These are phyloP conservation scores for Apodospora peruviana DNA, from an alignment of 495 filamentous ascomycete species.

Conservation along the genomic window DNA sequence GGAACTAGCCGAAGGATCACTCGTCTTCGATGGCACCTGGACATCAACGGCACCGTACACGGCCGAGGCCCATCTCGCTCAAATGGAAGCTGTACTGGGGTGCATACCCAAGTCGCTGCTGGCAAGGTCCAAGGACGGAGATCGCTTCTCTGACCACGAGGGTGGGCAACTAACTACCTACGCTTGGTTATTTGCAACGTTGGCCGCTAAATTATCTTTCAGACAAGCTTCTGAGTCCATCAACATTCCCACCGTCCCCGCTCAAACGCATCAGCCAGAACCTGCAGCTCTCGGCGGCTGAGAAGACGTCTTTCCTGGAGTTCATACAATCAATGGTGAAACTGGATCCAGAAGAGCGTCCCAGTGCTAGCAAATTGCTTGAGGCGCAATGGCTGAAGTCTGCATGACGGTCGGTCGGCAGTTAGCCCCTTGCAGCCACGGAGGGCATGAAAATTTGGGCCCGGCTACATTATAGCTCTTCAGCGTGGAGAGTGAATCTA, in stretches of 20 bases:
- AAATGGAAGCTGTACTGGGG: constrained; percentile 5
- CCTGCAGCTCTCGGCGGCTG: not conserved
- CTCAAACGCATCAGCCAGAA: constrained; percentile 5
- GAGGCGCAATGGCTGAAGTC: constrained; percentile 4
- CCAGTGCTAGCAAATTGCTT: constrained; percentile 1
- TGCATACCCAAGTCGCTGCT: constrained; percentile 3
- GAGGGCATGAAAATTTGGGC: too few relatives aligned
- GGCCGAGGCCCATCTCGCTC: constrained; percentile 4
- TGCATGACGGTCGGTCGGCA: too few relatives aligned
- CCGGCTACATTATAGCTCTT: too few relatives aligned
- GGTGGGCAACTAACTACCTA: constrained; percentile 1
- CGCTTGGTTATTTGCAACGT: too few relatives aligned
- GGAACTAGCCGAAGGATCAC: constrained; percentile 4
- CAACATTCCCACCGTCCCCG: constrained; percentile 2
- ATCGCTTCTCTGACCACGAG: constrained; percentile 3
- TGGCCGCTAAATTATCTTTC: not conserved
- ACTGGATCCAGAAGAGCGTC: constrained; percentile 5
- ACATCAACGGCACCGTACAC: constrained; percentile 6
- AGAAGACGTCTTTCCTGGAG: constrained; percentile 1
- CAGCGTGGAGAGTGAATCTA: too few relatives aligned
- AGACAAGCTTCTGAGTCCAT: constrained; percentile 2
- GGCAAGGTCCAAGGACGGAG: constrained; percentile 3
- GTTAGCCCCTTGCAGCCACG: too few relatives aligned
- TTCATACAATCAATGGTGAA: constrained; percentile 4
- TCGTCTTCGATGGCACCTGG: constrained; percentile 2